These are phyloP conservation scores for Chernovozyma sophiae-reginae DNA, from an alignment of 1,139 yeast species.

Conservation along the genomic window DNA sequence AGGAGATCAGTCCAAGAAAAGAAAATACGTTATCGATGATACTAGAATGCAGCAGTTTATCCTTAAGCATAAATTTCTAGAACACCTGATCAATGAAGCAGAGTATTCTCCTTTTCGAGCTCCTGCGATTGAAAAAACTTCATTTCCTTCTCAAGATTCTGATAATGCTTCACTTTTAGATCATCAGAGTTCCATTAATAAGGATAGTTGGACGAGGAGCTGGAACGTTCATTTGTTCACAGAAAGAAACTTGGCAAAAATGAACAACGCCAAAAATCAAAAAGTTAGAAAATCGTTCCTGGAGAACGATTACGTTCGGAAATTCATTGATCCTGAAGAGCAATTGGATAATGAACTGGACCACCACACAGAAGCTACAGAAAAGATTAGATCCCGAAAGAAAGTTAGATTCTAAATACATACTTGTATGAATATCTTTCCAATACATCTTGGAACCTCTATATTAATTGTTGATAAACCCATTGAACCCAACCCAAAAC, in stretches of 20 bases:
- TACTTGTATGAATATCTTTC: too few relatives aligned
- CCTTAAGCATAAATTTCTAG: slow-evolving; percentile 44
- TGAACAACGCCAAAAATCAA: slow-evolving; percentile 24
- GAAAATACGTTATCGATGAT: slow-evolving; percentile 48
- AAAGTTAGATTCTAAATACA: slow-evolving; percentile 10
- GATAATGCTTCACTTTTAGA: slow-evolving; percentile 15
- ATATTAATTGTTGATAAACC: too few relatives aligned
- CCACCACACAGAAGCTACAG: slow-evolving; percentile 8
- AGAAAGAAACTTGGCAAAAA: slow-evolving; percentile 33
- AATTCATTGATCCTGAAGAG: slow-evolving; percentile 12
- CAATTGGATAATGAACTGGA: slow-evolving; percentile 13
- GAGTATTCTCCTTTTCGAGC: slow-evolving; percentile 32
- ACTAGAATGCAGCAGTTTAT: slow-evolving; percentile 55
- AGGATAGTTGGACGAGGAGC: slow-evolving; percentile 9
- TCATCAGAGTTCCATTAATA: slow-evolving; percentile 16
- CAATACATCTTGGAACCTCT: too few relatives aligned
- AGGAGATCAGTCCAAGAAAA: slow-evolving; percentile 9
- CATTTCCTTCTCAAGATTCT: slow-evolving; percentile 4
- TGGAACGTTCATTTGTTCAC: slow-evolving; percentile 49
- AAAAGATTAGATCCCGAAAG: slow-evolving; percentile 4
- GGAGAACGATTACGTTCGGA: slow-evolving; percentile 20
- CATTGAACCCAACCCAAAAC: too few relatives aligned
- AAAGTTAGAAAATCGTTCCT: slow-evolving; percentile 18
- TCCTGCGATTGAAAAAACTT: slow-evolving; percentile 10
- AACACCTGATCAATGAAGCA: slow-evolving; percentile 17